phyloP scores from a whole-genome alignment of 345 rosid genomes.

The Eucalyptus pumila region DNA sequence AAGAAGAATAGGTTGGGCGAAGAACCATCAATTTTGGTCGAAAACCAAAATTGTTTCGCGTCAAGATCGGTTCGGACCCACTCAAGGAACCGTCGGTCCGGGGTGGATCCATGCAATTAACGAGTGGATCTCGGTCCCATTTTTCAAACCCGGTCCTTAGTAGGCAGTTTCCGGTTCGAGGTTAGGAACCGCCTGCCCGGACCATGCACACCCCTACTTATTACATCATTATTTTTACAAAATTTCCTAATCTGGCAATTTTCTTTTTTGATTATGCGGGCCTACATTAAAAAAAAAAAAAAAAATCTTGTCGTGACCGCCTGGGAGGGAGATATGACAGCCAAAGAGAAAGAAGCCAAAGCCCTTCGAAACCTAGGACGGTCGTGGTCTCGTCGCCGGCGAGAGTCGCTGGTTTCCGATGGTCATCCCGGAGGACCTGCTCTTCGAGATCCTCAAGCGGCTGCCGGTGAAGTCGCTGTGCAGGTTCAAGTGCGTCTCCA shows the following conservation, averaged over 20 bases:
- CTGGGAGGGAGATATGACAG: not conserved
- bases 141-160: fast-evolving
- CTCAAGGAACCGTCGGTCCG: no score
- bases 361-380: not conserved
- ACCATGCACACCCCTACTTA: no score
- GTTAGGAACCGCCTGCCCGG: fast-evolving
- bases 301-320: not conserved
- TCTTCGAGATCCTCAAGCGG: not conserved
- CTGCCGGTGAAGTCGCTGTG: not conserved
- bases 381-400: not conserved
- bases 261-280: not conserved
- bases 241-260: not conserved
- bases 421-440: not conserved
- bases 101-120: no score
- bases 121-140: fast-evolving
- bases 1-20: no score
- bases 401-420: not conserved
- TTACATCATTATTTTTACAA: no score
- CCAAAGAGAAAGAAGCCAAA: not conserved
- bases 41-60: no score
- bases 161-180: fast-evolving
- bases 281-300: not conserved
- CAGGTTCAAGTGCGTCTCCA: not conserved
- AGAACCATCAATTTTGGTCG: no score
- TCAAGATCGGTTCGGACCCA: no score